These are phyloP conservation scores for Cladophialophora exuberans DNA, from an alignment of 2,329 filamentous ascomycete genomes.

Conservation along the genomic window DNA sequence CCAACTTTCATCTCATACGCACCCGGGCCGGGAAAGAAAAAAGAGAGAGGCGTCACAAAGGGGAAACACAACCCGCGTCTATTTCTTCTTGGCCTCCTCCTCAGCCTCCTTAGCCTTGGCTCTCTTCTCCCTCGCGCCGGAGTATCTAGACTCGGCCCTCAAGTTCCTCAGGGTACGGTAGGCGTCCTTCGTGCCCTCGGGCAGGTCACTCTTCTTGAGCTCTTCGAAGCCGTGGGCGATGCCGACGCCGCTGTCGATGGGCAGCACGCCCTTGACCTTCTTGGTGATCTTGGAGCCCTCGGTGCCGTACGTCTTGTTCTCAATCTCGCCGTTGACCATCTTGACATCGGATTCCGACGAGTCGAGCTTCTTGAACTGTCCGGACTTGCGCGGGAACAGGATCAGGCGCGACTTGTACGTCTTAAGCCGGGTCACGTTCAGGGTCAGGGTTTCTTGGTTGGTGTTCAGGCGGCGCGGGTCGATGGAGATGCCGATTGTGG, in stretches of 20 bases:
- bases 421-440: conserved; percentile 97
- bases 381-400: conserved; percentile 93
- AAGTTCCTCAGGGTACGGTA: conserved; percentile 84
- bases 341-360: conserved; percentile 81
- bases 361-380: conserved; percentile 92
- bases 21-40: too few relatives aligned
- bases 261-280: conserved; percentile 64
- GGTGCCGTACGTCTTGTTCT: conserved; percentile 43
- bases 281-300: conserved; percentile 55
- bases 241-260: conserved; percentile 66
- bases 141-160: conserved; percentile 78
- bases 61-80: too few relatives aligned
- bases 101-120: conserved; percentile 78
- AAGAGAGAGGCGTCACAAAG: too few relatives aligned
- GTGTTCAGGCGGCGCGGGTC: conserved; percentile 97
- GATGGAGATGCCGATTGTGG: conserved; percentile 96
- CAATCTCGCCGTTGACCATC: conserved; percentile 59
- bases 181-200: conserved; percentile 79
- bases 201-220: conserved; percentile 81
- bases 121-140: conserved; percentile 90
- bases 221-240: conserved; percentile 65
- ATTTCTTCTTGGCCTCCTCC: conserved; percentile 60
- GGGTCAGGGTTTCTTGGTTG: conserved; percentile 89
- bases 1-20: too few relatives aligned
- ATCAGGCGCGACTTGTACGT: conserved; percentile 96